These are phyloP conservation scores for Penicillium macrosclerotiorum DNA, from an alignment of 495 filamentous ascomycete genomes.

Conservation along the genomic window DNA sequence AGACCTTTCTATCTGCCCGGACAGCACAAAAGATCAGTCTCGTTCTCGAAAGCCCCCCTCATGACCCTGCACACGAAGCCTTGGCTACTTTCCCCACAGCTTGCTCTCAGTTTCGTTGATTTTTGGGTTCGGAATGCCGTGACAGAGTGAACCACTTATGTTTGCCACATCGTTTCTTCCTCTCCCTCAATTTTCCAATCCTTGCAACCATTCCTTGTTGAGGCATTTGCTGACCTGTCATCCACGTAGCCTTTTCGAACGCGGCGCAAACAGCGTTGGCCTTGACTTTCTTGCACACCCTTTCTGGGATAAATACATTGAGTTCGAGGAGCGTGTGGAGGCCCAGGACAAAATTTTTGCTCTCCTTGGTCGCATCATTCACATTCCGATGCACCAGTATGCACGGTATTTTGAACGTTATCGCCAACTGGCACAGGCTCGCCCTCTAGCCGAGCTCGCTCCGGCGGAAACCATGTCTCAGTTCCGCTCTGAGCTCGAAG, in stretches of 20 bases:
- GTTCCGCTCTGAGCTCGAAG: slow-evolving; percentile 69
- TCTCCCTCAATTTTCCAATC: slow-evolving; percentile 20
- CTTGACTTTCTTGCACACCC: slow-evolving; percentile 92
- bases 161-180: slow-evolving; percentile 42
- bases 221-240: slow-evolving; percentile 30
- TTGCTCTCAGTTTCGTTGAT: slow-evolving; percentile 37
- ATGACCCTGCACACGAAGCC: slow-evolving; percentile 35
- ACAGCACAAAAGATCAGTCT: slow-evolving; percentile 26
- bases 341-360: slow-evolving; percentile 82
- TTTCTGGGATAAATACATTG: slow-evolving; percentile 99
- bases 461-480: slow-evolving; percentile 64
- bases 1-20: slow-evolving; percentile 28
- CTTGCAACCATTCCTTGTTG: slow-evolving; percentile 22
- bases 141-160: slow-evolving; percentile 52
- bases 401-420: slow-evolving; percentile 92
- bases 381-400: slow-evolving; percentile 97
- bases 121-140: slow-evolving; percentile 38
- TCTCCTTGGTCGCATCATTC: slow-evolving; percentile 80
- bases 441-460: slow-evolving; percentile 71
- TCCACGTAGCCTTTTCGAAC: slow-evolving; percentile 78
- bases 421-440: slow-evolving; percentile 69
- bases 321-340: slow-evolving; percentile 89
- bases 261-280: slow-evolving; percentile 79
- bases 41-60: slow-evolving; percentile 32
- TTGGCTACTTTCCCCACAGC: slow-evolving; percentile 27